Evolutionary conservation across 2,329 filamentous ascomycete species (phyloP).

Genomic region (Ambrosiella beaveri): DNA sequence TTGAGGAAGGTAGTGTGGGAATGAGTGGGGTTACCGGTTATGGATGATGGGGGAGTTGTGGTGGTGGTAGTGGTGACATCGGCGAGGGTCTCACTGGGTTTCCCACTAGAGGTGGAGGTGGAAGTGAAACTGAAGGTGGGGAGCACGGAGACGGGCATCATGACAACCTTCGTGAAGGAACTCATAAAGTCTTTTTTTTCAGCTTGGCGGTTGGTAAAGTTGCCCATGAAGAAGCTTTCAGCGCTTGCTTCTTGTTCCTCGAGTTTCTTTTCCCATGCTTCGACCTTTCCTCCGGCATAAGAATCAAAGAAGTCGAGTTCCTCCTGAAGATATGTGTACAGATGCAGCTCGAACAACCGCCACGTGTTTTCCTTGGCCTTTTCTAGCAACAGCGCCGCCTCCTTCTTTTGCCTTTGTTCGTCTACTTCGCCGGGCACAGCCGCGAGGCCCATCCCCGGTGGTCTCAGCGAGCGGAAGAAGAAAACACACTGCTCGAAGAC

Average conservation of each 20-base stretch:
- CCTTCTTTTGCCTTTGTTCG: background rate
- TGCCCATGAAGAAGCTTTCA: conserved; percentile 92
- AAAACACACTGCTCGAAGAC: conserved; percentile 74
- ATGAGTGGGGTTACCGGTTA: background rate
- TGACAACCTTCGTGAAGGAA: conserved; percentile 95
- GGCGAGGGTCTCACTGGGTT: background rate
- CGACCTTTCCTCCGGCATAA: conserved; percentile 60
- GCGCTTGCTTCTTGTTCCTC: conserved; percentile 78
- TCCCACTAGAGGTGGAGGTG: background rate
- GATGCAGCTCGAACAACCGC: conserved; percentile 71
- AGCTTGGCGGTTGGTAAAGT: conserved; percentile 68
- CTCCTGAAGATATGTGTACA: conserved; percentile 85
- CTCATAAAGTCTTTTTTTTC: conserved; percentile 93
- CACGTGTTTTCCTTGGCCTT: conserved; percentile 51
- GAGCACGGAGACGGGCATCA: conserved; percentile 92
- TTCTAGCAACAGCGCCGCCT: conserved; percentile 17
- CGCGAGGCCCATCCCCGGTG: background rate
- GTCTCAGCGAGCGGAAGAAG: conserved; percentile 51
- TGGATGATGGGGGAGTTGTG: background rate
- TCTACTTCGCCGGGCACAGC: background rate
- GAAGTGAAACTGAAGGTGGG: conserved; percentile 31
- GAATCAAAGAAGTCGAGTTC: conserved; percentile 74
- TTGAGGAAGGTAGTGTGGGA: background rate
- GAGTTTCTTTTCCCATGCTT: conserved; percentile 77
- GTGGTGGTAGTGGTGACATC: background rate